phyloP scores from a whole-genome alignment of 169 alveolate genomes.

The Plasmodium relictum region DNA sequence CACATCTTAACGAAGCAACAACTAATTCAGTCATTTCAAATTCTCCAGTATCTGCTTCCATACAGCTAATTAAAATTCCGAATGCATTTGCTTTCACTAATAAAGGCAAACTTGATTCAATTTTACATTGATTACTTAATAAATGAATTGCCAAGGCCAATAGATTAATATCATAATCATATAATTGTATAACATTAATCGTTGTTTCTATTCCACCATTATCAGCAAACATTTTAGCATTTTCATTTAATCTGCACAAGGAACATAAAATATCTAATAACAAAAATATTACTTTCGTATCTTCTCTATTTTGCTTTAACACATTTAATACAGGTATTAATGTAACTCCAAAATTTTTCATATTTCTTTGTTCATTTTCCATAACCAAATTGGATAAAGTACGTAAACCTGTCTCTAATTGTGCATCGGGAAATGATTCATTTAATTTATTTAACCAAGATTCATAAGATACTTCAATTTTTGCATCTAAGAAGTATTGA shows the following conservation, averaged over 20 bases:
- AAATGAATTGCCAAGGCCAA: conserved; percentile 90
- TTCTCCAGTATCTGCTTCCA: conserved; percentile 87
- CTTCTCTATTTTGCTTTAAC: conserved; percentile 86
- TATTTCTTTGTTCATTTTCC: conserved; percentile 91
- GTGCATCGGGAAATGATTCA: conserved; percentile 84
- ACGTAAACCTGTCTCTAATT: conserved; percentile 89
- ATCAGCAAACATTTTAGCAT: conserved; percentile 85
- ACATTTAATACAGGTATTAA: conserved; percentile 86
- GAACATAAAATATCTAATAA: conserved; percentile 89
- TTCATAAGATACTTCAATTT: conserved; percentile 83
- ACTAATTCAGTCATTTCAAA: conserved; percentile 88
- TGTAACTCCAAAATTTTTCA: conserved; percentile 90
- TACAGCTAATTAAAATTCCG: conserved; percentile 86
- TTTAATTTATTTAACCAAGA: conserved; percentile 85
- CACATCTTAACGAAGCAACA: conserved; percentile 89
- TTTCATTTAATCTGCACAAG: conserved; percentile 88
- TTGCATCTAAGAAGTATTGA: conserved; percentile 84
- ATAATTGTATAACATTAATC: conserved; percentile 85
- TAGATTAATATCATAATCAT: conserved; percentile 89
- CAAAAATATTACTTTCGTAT: conserved; percentile 87
- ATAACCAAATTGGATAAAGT: conserved; percentile 91
- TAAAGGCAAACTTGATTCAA: conserved; percentile 86
- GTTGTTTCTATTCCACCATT: conserved; percentile 88
- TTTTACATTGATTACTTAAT: conserved; percentile 87
- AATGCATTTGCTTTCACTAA: conserved; percentile 90